A percentile compares a stretch with the other conserved stretches of the same genome.
These are phyloP conservation scores for Cyclotella distinguenda DNA, from an alignment of 108 stramenopile genomes.

Conservation along the genomic window DNA sequence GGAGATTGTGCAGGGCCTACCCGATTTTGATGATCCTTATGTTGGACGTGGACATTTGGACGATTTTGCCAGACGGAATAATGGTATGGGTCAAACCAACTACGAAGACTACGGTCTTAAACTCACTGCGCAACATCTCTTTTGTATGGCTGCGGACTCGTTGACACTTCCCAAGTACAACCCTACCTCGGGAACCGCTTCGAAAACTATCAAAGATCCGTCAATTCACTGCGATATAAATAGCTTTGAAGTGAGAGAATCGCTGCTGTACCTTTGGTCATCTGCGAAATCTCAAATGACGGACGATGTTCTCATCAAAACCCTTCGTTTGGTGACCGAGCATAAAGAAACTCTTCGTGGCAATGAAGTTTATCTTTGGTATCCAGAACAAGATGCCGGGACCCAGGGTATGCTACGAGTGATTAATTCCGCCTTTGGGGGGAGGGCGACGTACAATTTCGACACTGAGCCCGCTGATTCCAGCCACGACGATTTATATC, in stretches of 20 bases:
- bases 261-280: slow-evolving; percentile 67
- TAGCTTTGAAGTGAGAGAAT: slow-evolving; percentile 48
- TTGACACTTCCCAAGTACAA: slow-evolving; percentile 49
- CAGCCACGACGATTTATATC: slow-evolving; percentile 36
- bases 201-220: slow-evolving; percentile 14
- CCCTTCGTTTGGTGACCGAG: slow-evolving; percentile 54
- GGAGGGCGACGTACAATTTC: slow-evolving; percentile 41
- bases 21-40: slow-evolving; percentile 15
- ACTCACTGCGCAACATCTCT: slow-evolving; percentile 60
- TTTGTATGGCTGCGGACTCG: slow-evolving; percentile 69
- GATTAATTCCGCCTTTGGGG: slow-evolving; percentile 50
- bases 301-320: slow-evolving; percentile 44
- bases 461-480: slow-evolving; percentile 46
- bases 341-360: slow-evolving; percentile 44
- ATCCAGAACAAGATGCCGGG: slow-evolving; percentile 58
- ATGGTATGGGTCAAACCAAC: not conserved
- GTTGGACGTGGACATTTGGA: not conserved
- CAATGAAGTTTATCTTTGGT: slow-evolving; percentile 62
- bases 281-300: slow-evolving; percentile 67
- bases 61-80: not conserved
- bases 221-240: slow-evolving; percentile 34
- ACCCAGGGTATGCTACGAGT: slow-evolving; percentile 53
- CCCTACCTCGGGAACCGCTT: slow-evolving; percentile 29
- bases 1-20: not conserved
- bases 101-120: slow-evolving; percentile 24